These are phyloP conservation scores for Talaromyces sp. DNA, from an alignment of 2,329 filamentous ascomycete genomes.

Conservation along the genomic window DNA sequence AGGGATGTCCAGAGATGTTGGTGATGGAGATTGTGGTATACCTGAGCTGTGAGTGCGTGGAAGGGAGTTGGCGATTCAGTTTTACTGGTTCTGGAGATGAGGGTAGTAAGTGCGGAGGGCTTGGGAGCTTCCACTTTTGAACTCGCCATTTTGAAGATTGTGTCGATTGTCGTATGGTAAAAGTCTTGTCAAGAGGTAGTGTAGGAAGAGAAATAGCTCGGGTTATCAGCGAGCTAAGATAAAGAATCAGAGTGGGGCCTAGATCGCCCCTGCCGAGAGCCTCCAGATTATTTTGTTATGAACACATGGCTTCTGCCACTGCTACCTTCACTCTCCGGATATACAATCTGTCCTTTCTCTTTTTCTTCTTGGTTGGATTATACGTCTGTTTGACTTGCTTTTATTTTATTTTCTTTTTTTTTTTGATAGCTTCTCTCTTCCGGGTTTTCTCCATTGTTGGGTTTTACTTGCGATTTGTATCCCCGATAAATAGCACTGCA, in stretches of 20 bases:
- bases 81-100: conserved; percentile 33
- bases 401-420: neutral
- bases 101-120: conserved; percentile 41
- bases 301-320: conserved; percentile 19
- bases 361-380: neutral
- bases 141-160: neutral
- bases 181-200: neutral
- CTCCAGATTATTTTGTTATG: conserved; percentile 13
- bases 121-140: conserved; percentile 20
- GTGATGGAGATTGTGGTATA: conserved; percentile 62
- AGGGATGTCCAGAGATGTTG: conserved; percentile 61
- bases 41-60: conserved; percentile 53
- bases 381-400: neutral
- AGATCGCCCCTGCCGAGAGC: neutral
- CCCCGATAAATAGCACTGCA: neutral
- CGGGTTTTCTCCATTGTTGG: neutral
- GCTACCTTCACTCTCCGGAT: neutral
- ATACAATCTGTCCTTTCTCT: conserved; percentile 1
- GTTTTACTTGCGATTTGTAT: neutral
- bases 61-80: conserved; percentile 24
- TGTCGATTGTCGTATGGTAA: neutral
- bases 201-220: conserved; percentile 20
- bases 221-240: conserved; percentile 1
- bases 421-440: neutral
- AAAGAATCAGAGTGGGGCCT: neutral